Evolutionary conservation across 2,329 filamentous ascomycete genomes (phyloP), one percentile per base, ranked within the genome.

Genomic region (Bipolaris bicolor): DNA sequence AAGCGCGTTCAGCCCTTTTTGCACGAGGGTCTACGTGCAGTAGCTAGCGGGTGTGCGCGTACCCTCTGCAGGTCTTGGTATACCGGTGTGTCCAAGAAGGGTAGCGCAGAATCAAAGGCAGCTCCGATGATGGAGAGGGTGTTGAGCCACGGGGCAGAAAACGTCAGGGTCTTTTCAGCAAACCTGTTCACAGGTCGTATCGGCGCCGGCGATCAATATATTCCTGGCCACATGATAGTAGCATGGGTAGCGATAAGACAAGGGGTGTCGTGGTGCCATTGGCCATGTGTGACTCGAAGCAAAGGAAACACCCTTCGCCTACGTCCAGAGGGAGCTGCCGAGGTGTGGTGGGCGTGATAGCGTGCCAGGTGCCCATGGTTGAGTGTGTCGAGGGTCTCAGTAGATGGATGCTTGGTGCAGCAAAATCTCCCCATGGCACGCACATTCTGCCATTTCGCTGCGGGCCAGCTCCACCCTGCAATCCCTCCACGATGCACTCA

Each of bases 161-260:
- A 49, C 39, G 31, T 48, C 54, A 57, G 49, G 55, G 55, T 49
- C 46, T 31, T 29, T 29, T 10, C 16, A 18, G 26, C 26, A 49
- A 44, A 51, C 46, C 29, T 51, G 48, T 61, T 59, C 45, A 43
- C 51, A 34, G 24, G 43, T 34, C 56, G 52, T 56, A 47, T 53
- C 52, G 52, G 52, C 39, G 40, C 39, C 22, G 50, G 40, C 52
- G 53, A 61, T 62, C 55, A 41, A 54, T 55, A 48, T 53, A 51
- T 53, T 50, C 60, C 59, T 58, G 63, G 55, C 57, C 58, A 65
- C 61, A 60, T 64, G 63, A 65, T 57, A 51, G 29, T 15, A 41
- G 41, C 55, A 45, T 52, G 45, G 44, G 44, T 45, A 20, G 52
- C 52, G 44, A 59, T 52, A 52, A 47, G 57, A 48, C 45, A 29